Evolutionary conservation across 768 basidiomycete species (phyloP), one percentile per base, ranked within the genome.

Genomic region (Trametes cinnabarina): DNA sequence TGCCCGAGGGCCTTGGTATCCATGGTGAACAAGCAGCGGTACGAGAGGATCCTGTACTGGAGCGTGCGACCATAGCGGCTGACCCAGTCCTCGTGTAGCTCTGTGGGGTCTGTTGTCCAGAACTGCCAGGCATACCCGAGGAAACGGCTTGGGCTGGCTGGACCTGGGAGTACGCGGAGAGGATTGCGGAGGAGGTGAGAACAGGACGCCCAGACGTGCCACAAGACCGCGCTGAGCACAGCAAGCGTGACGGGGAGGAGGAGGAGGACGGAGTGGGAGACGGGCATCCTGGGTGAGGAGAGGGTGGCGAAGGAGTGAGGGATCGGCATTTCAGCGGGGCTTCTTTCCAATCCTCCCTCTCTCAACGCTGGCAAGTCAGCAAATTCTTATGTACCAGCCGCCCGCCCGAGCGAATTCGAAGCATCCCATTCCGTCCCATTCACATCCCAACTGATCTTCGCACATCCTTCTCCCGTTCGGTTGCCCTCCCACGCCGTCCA

Each of bases 1-100:
- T 91, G 83, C 44, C 78, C 77, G 34, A 91, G 41, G 0, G 88
- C 89, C 40, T 82, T 81, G 0, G 81, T 72, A 64, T 91, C 90
- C 56, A 76, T 69, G 3, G 62, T 60, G 55, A 55, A 60, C 6
- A 63, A 40, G 22, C 34, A 43, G 9, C n/a, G 19, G 28, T 57
- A 15, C 28, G 40, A 30, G 22, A 57, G 22, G 17, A 55, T 22
- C 20, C 52, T 43, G 44, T 55, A 55, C 5, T 34, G 23, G 4
- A 55, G 25, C 6, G 54, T 55, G 28, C 54, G 44, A 2, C 54
- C 54, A 20, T 37, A 55, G 2, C 11, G 12, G n/a, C 30, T 32
- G 9, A 47, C 25, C 44, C 54, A 55, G 17, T 47, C 44, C 35
- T 55, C 54, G 54, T 55, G 54, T 9, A 47, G 34, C 34, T 47